Conservation (phyloP, 352 stramenopile genomes). For the Phytophthora pseudosyringae region DNA sequence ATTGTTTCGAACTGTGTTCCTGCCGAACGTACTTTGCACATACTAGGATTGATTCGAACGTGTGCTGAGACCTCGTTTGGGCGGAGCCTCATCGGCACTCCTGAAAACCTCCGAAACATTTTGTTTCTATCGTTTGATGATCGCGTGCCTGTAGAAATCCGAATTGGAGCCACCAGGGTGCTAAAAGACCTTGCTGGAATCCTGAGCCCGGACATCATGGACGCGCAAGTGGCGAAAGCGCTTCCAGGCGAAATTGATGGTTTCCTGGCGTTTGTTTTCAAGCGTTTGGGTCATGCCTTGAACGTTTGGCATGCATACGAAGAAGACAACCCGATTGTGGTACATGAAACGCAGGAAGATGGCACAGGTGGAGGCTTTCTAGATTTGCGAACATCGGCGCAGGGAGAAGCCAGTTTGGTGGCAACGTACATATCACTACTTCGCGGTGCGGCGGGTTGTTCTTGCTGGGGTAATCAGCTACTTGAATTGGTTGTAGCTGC, state of each 20-base stretch:
- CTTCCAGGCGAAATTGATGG: slow-evolving; percentile 22
- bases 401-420: slow-evolving; percentile 49
- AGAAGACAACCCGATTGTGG: slow-evolving; percentile 17
- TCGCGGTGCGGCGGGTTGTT: slow-evolving; percentile 31
- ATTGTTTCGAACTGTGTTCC: slow-evolving; percentile 32
- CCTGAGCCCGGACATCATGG: slow-evolving; percentile 43
- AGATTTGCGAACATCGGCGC: slow-evolving; percentile 52
- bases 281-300: slow-evolving; percentile 32
- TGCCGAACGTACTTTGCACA: slow-evolving; percentile 67
- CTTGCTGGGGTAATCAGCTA: slow-evolving; percentile 43
- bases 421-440: slow-evolving; percentile 61
- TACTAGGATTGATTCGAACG: slow-evolving; percentile 66
- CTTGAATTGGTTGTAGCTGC: slow-evolving; percentile 34
- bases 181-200: slow-evolving; percentile 50
- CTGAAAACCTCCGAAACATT: slow-evolving; percentile 68
- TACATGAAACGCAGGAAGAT: slow-evolving; percentile 8
- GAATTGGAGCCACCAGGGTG: slow-evolving; percentile 51
- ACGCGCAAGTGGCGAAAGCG: slow-evolving; percentile 41
- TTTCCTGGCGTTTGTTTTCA: slow-evolving; percentile 55
- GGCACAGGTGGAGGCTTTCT: slow-evolving; percentile 26
- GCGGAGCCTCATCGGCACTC: slow-evolving; percentile 55
- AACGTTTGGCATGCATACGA: slow-evolving; percentile 55
- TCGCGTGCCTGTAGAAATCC: slow-evolving; percentile 52
- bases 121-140: slow-evolving; percentile 65
- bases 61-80: slow-evolving; percentile 65